A percentile compares a stretch with the other conserved stretches of the same genome.
Evolutionary conservation across 345 rosid species (phyloP).

Genomic region (Eutrema japonicum): DNA sequence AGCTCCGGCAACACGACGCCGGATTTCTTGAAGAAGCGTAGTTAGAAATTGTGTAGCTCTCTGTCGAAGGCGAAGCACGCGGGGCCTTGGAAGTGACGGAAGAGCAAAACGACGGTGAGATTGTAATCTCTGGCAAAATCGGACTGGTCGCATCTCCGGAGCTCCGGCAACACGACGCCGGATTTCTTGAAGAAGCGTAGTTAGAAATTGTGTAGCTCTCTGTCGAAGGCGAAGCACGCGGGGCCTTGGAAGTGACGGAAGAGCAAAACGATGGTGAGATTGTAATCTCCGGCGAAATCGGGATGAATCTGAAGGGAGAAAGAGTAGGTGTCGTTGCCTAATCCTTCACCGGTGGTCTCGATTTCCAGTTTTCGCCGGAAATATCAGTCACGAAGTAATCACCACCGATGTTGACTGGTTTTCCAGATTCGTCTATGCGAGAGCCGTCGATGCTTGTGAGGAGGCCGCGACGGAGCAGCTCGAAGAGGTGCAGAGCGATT

Average conservation of each 20-base stretch:
- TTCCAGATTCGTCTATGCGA: conserved; percentile 54
- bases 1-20: conserved; percentile 52
- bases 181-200: conserved; percentile 52
- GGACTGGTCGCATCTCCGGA: conserved; percentile 50
- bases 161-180: conserved; percentile 48
- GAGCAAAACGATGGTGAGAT: too few relatives aligned
- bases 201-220: conserved; percentile 49
- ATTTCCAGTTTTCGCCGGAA: conserved; percentile 84
- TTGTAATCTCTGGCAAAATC: too few relatives aligned
- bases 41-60: conserved; percentile 49
- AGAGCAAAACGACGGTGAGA: too few relatives aligned
- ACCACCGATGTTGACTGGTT: conserved; percentile 66
- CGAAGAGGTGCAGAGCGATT: too few relatives aligned
- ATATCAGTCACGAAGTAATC: conserved; percentile 89
- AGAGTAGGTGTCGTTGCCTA: conserved; percentile 64
- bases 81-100: conserved; percentile 74
- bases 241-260: conserved; percentile 80
- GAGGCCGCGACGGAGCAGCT: too few relatives aligned
- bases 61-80: conserved; percentile 57
- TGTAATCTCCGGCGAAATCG: too few relatives aligned
- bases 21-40: conserved; percentile 52
- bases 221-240: conserved; percentile 56
- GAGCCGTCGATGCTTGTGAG: too few relatives aligned
- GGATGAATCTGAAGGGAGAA: too few relatives aligned
- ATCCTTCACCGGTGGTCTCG: conserved; percentile 74